Conservation (phyloP, 306 rosid species). For the Urtica urens region DNA sequence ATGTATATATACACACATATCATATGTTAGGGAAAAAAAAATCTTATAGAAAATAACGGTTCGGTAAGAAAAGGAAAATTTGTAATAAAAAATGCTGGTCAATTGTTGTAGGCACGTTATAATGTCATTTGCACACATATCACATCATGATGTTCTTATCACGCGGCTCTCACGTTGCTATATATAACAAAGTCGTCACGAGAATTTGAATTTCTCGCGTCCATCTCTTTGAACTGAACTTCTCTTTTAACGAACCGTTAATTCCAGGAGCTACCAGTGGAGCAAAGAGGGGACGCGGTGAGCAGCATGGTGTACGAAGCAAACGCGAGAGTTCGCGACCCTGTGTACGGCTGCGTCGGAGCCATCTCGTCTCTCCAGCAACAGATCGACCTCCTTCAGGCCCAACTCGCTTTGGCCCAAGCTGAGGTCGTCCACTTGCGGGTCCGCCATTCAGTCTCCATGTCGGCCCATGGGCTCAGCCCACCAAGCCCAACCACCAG, state of each 20-base stretch:
- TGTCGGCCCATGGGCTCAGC: constrained; percentile 34
- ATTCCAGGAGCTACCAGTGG: constrained; percentile 57
- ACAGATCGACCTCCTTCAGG: constrained; percentile 57
- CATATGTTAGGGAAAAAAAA: no score
- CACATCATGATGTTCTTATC: constrained; percentile 1
- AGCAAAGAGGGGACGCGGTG: constrained; percentile 80
- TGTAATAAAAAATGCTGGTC: neutral
- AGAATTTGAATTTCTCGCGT: no score
- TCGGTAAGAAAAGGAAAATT: neutral
- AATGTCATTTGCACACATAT: neutral
- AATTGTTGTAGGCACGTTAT: constrained; percentile 1
- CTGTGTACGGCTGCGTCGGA: constrained; percentile 82
- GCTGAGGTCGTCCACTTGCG: constrained; percentile 81
- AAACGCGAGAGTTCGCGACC: constrained; percentile 75
- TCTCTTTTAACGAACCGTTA: no score
- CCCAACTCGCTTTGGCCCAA: constrained; percentile 77
- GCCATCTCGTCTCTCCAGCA: constrained; percentile 73
- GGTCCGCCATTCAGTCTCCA: constrained; percentile 31
- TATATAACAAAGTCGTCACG: no score
- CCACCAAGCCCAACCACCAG: constrained; percentile 51
- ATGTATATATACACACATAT: no score
- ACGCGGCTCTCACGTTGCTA: constrained; percentile 1
- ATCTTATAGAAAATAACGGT: neutral
- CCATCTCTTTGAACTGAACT: no score
- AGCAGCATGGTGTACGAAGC: constrained; percentile 90